Base-by-base conservation (phyloP, 495 filamentous ascomycete genomes). In the Parathielavia hyrcaniae region DNA sequence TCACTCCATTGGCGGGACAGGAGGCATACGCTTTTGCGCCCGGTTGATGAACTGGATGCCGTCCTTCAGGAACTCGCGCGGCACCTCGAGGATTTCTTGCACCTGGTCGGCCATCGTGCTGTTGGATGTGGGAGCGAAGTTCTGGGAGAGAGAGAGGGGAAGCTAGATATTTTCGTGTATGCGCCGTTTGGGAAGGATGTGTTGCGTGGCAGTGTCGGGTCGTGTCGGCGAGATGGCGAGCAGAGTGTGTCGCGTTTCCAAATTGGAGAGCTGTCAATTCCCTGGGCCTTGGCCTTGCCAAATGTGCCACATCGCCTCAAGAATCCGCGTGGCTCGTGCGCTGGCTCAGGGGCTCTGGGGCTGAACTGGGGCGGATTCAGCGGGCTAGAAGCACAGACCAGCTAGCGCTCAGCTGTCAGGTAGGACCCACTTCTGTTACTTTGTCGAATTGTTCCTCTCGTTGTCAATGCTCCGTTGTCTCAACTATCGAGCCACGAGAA, bases 31-130 rank as follows among this genome's bases (percentile, higher is more conserved):
- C 79, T 95, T 95, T 56, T 85, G 87, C 76, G 88, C 91, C 66
- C 86, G 78, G 71, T 88, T 88, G 61, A 93, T 79, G 74, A 95
- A 95, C 63, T 85, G 83, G 48, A 86, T 79, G 60, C 89, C 89
- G 63, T 93, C 90, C 61, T 81, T 83, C 61, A 92, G 66, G 72
- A 95, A 95, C 69, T 91, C 87, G 71, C 82, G 78, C 55, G 90
- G 89, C 67, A 91, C 85, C 69, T 91, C 89, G 63, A 85, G 79
- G 62, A 91, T 73, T 64, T 91, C 88, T 68, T 89, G 84, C 58
- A 91, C 66, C 66, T 88, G 85, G 65, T 92, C 89, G 56, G 87
- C 82, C 86, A 88, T 89, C 57, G 57, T 59, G 55, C 44, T 57
- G 55, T 41, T 57, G 44, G 55, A 19, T 30, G 8, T 30, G 36